A percentile compares a stretch with the other conserved stretches of the same genome.
Evolutionary conservation across 83 land plant species (phyloP).

Genomic region (Thuja plicata): DNA sequence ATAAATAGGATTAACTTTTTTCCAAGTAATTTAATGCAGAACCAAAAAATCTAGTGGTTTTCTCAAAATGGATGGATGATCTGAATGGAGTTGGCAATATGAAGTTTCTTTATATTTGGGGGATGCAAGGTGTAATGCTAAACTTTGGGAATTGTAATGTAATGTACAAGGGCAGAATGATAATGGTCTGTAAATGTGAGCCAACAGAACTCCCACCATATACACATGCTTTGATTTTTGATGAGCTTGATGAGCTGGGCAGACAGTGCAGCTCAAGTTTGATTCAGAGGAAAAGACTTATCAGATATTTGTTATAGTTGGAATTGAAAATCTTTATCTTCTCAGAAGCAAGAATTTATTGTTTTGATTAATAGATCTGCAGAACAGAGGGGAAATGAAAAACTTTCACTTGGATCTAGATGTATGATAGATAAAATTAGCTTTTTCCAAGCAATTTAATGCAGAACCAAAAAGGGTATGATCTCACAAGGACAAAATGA

Average conservation of each 20-base stretch:
- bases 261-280: no score
- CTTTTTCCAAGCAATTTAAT: background rate
- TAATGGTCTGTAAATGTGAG: background rate
- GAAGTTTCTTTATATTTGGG: background rate
- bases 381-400: background rate
- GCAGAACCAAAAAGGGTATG: background rate
- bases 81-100: background rate
- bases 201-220: background rate
- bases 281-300: no score
- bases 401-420: no score
- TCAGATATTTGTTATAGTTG: background rate
- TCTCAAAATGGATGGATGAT: background rate
- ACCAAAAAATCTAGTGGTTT: no score
- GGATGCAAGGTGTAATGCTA: background rate
- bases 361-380: background rate
- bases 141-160: background rate
- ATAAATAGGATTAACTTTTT: no score
- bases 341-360: no score
- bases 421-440: background rate
- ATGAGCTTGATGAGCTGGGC: no score
- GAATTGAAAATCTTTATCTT: background rate
- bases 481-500: background rate
- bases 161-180: background rate
- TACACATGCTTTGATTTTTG: no score
- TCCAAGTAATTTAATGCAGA: background rate